Conservation (phyloP, 1,284 basidiomycete species). For the Moesziomyces aphidis region DNA sequence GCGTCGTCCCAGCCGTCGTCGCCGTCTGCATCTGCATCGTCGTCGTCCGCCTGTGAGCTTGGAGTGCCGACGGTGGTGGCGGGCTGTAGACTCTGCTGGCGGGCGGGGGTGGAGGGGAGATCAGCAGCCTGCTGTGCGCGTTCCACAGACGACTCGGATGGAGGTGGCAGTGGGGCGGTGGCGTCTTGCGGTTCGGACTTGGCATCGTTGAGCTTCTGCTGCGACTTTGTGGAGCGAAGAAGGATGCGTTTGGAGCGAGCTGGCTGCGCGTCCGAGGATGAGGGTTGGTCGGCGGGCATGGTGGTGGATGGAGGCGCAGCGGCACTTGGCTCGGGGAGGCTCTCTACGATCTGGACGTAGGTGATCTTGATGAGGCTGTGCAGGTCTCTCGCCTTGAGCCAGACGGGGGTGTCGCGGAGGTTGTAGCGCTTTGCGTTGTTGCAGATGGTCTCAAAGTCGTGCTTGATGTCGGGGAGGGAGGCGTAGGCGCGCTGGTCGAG, state of each 20-base stretch:
- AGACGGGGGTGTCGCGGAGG: conserved; percentile 84
- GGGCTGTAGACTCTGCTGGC: conserved; percentile 27
- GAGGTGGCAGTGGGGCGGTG: not conserved
- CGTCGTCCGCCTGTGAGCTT: conserved; percentile 33
- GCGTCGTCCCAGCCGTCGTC: conserved; percentile 20
- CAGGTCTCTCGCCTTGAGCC: conserved; percentile 80
- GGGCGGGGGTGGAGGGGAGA: conserved; percentile 17
- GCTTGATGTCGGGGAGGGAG: conserved; percentile 78
- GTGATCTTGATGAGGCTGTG: conserved; percentile 64
- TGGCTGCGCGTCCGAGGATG: conserved; percentile 9
- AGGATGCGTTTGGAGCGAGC: conserved; percentile 38
- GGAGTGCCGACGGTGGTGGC: conserved; percentile 30
- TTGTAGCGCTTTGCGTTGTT: conserved; percentile 92
- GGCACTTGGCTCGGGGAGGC: conserved; percentile 31
- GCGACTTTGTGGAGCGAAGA: conserved; percentile 33
- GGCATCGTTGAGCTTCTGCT: conserved; percentile 32
- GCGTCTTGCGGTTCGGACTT: conserved; percentile 19
- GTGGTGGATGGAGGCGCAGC: conserved; percentile 12
- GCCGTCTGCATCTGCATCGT: conserved; percentile 27
- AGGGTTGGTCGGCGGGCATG: not conserved
- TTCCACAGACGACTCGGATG: not conserved
- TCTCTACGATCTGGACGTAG: conserved; percentile 52
- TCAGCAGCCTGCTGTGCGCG: conserved; percentile 2
- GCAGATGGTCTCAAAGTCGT: conserved; percentile 87
- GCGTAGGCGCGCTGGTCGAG: conserved; percentile 77